Conservation (phyloP, 1,284 basidiomycete genomes). For the Pyrrhoderma lamaoense region DNA sequence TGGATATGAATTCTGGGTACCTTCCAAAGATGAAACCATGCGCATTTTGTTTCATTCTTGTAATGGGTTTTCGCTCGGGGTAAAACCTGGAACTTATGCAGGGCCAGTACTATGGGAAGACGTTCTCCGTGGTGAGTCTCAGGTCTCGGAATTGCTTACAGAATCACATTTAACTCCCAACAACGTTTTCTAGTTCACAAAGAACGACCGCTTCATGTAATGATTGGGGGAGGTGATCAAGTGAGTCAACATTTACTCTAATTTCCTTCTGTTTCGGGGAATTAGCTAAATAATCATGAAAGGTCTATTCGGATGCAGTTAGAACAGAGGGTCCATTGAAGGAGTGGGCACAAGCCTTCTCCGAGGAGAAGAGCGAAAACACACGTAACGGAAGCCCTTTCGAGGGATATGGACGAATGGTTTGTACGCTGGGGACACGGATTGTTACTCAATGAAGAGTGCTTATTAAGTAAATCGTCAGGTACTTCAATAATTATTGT, state of each 20-base stretch:
- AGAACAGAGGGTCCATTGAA: slow-evolving; percentile 17
- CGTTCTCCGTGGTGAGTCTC: slow-evolving; percentile 19
- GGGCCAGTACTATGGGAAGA: slow-evolving; percentile 22
- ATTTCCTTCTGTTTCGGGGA: too few relatives aligned
- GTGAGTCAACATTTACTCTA: background rate
- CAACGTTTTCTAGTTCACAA: slow-evolving; percentile 15
- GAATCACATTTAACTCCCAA: background rate
- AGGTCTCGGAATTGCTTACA: background rate
- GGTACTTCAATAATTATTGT: slow-evolving; percentile 21
- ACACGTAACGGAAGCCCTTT: slow-evolving; percentile 12
- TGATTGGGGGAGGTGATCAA: slow-evolving; percentile 34
- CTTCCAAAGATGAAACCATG: slow-evolving; percentile 21
- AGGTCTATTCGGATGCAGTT: slow-evolving; percentile 23
- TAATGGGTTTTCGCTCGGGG: slow-evolving; percentile 20
- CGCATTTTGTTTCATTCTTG: slow-evolving; percentile 23
- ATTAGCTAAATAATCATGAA: background rate
- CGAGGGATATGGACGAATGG: slow-evolving; percentile 19
- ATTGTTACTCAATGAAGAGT: background rate
- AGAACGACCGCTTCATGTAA: slow-evolving; percentile 37
- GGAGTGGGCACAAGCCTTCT: slow-evolving; percentile 16
- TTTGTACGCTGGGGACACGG: background rate
- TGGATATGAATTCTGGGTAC: slow-evolving; percentile 18
- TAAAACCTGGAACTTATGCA: slow-evolving; percentile 17
- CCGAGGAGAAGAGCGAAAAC: slow-evolving; percentile 16
- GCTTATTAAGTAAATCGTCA: background rate